phyloP scores from a whole-genome alignment of 768 basidiomycete genomes.

The Astraeus odoratus region DNA sequence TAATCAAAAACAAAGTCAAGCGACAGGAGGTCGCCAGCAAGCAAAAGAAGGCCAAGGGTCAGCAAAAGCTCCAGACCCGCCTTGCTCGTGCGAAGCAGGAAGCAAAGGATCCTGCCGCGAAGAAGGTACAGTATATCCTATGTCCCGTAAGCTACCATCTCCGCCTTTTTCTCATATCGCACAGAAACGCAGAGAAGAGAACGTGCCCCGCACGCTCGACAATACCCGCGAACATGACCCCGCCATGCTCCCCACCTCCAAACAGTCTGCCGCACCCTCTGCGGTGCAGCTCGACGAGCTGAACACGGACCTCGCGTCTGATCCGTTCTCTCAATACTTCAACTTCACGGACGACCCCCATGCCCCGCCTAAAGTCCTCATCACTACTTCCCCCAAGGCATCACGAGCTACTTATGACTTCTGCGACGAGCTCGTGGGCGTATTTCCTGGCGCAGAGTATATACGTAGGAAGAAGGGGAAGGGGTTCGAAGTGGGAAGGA shows the following conservation, averaged over 20 bases:
- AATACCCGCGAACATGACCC: slow-evolving; percentile 86
- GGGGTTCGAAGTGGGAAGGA: slow-evolving; percentile 84
- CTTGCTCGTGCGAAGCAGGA: slow-evolving; percentile 75
- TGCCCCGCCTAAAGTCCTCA: slow-evolving; percentile 77
- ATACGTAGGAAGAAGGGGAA: slow-evolving; percentile 81
- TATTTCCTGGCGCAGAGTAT: slow-evolving; percentile 92
- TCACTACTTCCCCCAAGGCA: slow-evolving; percentile 86
- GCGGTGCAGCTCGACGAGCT: slow-evolving; percentile 47
- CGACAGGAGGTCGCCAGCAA: slow-evolving; percentile 72
- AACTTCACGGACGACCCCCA: slow-evolving; percentile 57
- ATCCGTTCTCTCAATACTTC: slow-evolving; percentile 77
- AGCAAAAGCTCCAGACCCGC: slow-evolving; percentile 74
- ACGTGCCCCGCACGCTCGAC: slow-evolving; percentile 88
- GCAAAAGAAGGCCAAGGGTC: slow-evolving; percentile 68
- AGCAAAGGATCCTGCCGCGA: slow-evolving; percentile 64
- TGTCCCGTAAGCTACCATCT: too few relatives aligned
- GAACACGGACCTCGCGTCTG: slow-evolving; percentile 61
- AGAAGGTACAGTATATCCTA: too few relatives aligned
- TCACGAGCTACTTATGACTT: slow-evolving; percentile 89
- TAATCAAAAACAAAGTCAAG: slow-evolving; percentile 85
- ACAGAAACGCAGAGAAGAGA: slow-evolving; percentile 45
- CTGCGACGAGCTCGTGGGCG: slow-evolving; percentile 81
- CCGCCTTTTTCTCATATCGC: neutral
- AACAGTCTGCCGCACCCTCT: slow-evolving; percentile 23
- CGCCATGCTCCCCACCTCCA: slow-evolving; percentile 27